Evolutionary conservation across 495 filamentous ascomycete genomes (phyloP).

Genomic region (Trichoderma gamsii): DNA sequence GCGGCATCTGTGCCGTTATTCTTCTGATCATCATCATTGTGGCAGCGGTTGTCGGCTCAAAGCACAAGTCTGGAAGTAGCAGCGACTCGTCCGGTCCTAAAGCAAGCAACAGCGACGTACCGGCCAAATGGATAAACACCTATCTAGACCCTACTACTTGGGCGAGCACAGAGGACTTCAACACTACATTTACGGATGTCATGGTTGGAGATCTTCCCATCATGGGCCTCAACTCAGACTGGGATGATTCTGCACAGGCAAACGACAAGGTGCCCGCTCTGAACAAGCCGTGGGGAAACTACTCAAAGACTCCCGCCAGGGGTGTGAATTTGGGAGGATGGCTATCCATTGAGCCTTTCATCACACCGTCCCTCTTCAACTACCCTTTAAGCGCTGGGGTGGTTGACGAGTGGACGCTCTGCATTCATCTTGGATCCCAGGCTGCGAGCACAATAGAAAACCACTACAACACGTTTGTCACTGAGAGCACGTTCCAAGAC

Average conservation of each 20-base stretch:
- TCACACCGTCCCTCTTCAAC: constrained; percentile 84
- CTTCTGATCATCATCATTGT: constrained; percentile 65
- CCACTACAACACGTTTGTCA: constrained; percentile 86
- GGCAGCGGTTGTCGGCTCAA: constrained; percentile 65
- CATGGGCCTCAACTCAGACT: constrained; percentile 83
- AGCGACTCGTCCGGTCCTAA: constrained; percentile 48
- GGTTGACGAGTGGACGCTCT: constrained; percentile 85
- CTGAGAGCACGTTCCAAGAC: constrained; percentile 71
- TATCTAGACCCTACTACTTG: constrained; percentile 87
- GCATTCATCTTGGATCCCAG: constrained; percentile 56
- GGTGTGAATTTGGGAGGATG: constrained; percentile 94
- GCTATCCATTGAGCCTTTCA: constrained; percentile 91
- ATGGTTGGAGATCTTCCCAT: constrained; percentile 79
- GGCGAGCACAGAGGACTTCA: constrained; percentile 88
- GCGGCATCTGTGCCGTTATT: constrained; percentile 48
- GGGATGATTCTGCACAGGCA: constrained; percentile 74
- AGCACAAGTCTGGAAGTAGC: constrained; percentile 34
- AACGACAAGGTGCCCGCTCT: constrained; percentile 77
- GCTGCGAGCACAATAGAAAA: constrained; percentile 65
- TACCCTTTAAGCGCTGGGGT: constrained; percentile 59
- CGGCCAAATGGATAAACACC: constrained; percentile 61
- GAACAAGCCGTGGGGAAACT: constrained; percentile 65
- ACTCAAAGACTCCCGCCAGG: constrained; percentile 70
- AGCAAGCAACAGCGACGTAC: constrained; percentile 57
- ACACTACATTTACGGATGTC: constrained; percentile 83